phyloP scores from a whole-genome alignment of 305 asterid genomes.

The Vinca major region DNA sequence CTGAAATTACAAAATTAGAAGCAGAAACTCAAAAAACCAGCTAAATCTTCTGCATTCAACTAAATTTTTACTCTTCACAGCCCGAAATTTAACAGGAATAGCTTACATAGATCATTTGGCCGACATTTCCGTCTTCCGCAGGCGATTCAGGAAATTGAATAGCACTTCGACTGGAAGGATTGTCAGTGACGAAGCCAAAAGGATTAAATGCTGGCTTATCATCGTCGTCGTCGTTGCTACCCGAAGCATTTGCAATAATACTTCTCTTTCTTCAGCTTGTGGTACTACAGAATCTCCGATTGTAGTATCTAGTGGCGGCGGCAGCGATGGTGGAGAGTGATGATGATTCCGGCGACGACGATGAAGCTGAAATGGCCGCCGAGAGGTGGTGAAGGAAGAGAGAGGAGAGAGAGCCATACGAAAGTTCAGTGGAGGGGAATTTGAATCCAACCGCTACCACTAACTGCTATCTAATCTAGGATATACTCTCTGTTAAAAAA shows the following conservation, averaged over 20 bases:
- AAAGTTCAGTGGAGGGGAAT: conserved; percentile 37
- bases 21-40: not conserved
- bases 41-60: not conserved
- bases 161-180: conserved; percentile 82
- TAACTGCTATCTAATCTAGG: conserved; percentile 10
- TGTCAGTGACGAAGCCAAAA: conserved; percentile 89
- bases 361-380: conserved; percentile 8
- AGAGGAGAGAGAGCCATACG: conserved; percentile 45
- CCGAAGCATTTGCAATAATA: conserved; percentile 47
- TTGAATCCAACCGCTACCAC: conserved; percentile 48
- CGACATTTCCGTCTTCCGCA: conserved; percentile 94
- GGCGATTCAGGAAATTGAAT: conserved; percentile 91
- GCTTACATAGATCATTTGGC: conserved; percentile 82
- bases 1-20: not conserved
- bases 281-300: not conserved
- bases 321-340: conserved; percentile 14
- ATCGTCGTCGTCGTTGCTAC: conserved; percentile 47
- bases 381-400: conserved; percentile 29
- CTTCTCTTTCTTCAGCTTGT: conserved; percentile 21
- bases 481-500: not conserved
- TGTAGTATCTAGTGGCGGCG: not conserved
- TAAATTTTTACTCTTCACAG: not conserved
- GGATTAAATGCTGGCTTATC: conserved; percentile 71
- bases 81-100: not conserved
- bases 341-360: conserved; percentile 16